A percentile compares a stretch with the other conserved stretches of the same genome.
These are phyloP conservation scores for Cyamopsis tetragonoloba DNA, from an alignment of 306 rosid species.

Conservation along the genomic window DNA sequence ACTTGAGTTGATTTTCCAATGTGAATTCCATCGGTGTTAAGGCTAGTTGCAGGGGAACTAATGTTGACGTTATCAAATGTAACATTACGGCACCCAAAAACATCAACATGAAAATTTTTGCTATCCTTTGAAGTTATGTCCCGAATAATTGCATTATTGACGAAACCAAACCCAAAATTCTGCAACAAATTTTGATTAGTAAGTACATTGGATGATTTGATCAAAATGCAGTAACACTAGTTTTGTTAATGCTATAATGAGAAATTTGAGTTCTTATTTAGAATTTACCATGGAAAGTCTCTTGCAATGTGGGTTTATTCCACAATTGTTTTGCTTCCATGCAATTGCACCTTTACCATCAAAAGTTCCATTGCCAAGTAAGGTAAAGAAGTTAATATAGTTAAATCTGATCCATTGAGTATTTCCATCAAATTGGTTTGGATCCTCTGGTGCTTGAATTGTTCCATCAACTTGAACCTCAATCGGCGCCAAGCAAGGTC, in stretches of 20 bases:
- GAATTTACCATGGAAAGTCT: background rate
- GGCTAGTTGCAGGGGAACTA: slow-evolving; percentile 26
- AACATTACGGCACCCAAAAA: slow-evolving; percentile 25
- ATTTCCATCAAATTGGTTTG: background rate
- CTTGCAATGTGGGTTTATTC: slow-evolving; percentile 4
- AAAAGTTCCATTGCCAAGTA: slow-evolving; percentile 36
- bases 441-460: slow-evolving; percentile 26
- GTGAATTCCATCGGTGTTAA: slow-evolving; percentile 44
- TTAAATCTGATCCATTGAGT: slow-evolving; percentile 31
- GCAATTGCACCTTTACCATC: slow-evolving; percentile 38
- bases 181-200: background rate
- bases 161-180: slow-evolving; percentile 31
- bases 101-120: slow-evolving; percentile 36
- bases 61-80: slow-evolving; percentile 22
- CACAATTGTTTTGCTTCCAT: slow-evolving; percentile 32
- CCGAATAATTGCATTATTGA: slow-evolving; percentile 26
- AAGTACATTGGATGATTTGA: background rate
- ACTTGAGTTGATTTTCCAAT: slow-evolving; percentile 35
- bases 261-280: no score
- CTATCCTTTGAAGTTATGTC: slow-evolving; percentile 26
- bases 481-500: background rate
- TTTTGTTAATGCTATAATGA: background rate
- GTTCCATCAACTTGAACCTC: slow-evolving; percentile 33
- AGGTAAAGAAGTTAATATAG: slow-evolving; percentile 16
- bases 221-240: background rate